Base-by-base conservation (phyloP, 2,329 filamentous ascomycete species). In the Epichloe baconii region DNA sequence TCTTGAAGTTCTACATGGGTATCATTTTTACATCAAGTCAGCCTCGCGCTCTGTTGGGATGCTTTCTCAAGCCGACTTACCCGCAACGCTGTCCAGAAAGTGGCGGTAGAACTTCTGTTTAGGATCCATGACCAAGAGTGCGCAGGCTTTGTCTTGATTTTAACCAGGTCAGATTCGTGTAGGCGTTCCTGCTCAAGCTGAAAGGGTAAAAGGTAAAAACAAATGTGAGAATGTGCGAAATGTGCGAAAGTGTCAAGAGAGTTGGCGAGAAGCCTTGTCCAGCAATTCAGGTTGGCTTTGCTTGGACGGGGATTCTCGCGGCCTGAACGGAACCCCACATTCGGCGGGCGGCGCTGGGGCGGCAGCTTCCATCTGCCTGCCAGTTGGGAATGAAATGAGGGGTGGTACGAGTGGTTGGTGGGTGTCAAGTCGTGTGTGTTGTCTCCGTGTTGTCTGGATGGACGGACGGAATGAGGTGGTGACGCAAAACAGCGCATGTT, bases 21-120 rank as follows among this genome's bases (percentile, higher is more conserved):
- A 17, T 6, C 11, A 21, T 21, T 14, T 45, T 26, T 3, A 31
- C 21, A 17, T 19, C 34, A 8, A 31, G 41, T 46, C 15, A 51
- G 50, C 37, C n/a, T 14, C 31, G n/a, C 4, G 15, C 4, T 34
- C 19, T n/a, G 47, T 36, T 36, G 14, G 17, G 2, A 10, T 11
- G 19, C 6, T 37, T 41, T n/a, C 4, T 26, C n/a, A 21, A n/a
- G 11, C 7, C n/a, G 19, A 59, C 72, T 65, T 71, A 89, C 87
- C 76, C 45, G 80, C 79, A 48, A 86, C 79, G 66, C 86, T 83
- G 59, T 82, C 76, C 57, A 88, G 83, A 62, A 95, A 95, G 63
- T 88, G 85, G 59, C 82, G 80, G 66, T 91, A 90, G 71, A 95
- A 95, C 38, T 80, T 80, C 62, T 91, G 84, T 58, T 89, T 93